Base-by-base conservation (phyloP, 1,284 basidiomycete species). In the Vanrija sp. region DNA sequence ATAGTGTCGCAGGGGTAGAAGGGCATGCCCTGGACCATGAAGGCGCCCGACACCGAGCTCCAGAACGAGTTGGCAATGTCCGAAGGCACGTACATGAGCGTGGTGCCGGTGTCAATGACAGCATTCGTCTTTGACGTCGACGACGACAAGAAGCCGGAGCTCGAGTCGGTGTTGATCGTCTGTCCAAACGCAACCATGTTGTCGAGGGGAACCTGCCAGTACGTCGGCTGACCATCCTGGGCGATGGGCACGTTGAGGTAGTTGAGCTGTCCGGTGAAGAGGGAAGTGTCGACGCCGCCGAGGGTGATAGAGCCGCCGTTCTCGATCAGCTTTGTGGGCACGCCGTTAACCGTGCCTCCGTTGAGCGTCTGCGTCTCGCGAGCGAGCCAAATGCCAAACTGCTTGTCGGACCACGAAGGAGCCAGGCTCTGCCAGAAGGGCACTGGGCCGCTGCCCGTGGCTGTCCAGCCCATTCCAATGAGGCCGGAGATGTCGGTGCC, bases 161-260 rank as follows among this genome's bases (percentile, higher is more conserved):
- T 43, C 9, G 19, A 12, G 34, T 34, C 34, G 12, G 34, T 34
- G 34, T 34, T 34, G 34, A 34, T 34, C 34, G 9, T 34, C 34
- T 34, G 34, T 12, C 34, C 34, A 34, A 34, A 34, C 10, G 34
- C 34, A 12, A 34, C 34, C 34, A 34, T 34, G 12, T 12, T 12
- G 34, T 34, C 34, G 34, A 34, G 34, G 10, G 34, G 34, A 15
- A 34, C 34, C 12, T 34, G 34, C 34, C 34, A 34, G 12, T 34
- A 21, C 10, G 40, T 40, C 23, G 10, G 18, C 9, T 47, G 29
- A 43, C 28, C 56, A 59, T 9, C 5, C 16, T 26, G 28, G 55
- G 50, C 38, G 28, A 42, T 0, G 84, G 81, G 51, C 88, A 78
- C 21, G 21, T 23, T 23, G 14, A 46, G 28, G 52, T 46, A 34